Evolutionary conservation across 768 basidiomycete genomes (phyloP).

Genomic region (Amanita subjunquillea): DNA sequence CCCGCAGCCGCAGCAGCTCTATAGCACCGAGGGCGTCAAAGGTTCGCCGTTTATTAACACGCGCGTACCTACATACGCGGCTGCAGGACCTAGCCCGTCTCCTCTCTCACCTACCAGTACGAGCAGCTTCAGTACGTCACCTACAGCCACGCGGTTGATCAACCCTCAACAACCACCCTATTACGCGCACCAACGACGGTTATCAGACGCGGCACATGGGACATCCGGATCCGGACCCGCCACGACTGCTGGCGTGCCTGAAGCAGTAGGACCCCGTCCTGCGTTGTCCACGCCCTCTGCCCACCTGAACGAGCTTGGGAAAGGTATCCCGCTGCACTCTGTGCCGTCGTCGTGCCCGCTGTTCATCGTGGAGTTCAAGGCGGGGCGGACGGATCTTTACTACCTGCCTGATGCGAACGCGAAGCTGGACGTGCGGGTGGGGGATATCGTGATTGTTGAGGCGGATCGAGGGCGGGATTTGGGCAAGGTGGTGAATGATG

Average conservation of each 20-base stretch:
- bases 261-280: not conserved
- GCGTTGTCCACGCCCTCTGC: conserved; percentile 1
- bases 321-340: conserved; percentile 78
- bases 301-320: conserved; percentile 57
- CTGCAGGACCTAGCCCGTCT: not conserved
- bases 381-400: conserved; percentile 90
- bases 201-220: conserved; percentile 25
- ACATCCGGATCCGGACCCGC: not conserved
- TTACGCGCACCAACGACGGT: conserved; percentile 30
- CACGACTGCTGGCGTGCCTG: not conserved
- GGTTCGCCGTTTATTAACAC: conserved; percentile 26
- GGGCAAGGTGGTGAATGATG: conserved; percentile 87
- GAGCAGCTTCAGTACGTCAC: conserved; percentile 28
- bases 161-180: conserved; percentile 37
- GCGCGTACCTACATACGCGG: conserved; percentile 27
- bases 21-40: conserved; percentile 10
- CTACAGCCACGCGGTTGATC: conserved; percentile 26
- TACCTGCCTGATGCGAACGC: conserved; percentile 59
- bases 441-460: conserved; percentile 93
- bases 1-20: conserved; percentile 12
- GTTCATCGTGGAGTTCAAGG: conserved; percentile 97
- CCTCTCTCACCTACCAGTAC: conserved; percentile 5
- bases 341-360: conserved; percentile 83
- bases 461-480: conserved; percentile 92
- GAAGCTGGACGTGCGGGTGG: conserved; percentile 54